Evolutionary conservation across 1,284 basidiomycete genomes (phyloP), one percentile per base, ranked within the genome.

Genomic region (Schizopora paradoxa): DNA sequence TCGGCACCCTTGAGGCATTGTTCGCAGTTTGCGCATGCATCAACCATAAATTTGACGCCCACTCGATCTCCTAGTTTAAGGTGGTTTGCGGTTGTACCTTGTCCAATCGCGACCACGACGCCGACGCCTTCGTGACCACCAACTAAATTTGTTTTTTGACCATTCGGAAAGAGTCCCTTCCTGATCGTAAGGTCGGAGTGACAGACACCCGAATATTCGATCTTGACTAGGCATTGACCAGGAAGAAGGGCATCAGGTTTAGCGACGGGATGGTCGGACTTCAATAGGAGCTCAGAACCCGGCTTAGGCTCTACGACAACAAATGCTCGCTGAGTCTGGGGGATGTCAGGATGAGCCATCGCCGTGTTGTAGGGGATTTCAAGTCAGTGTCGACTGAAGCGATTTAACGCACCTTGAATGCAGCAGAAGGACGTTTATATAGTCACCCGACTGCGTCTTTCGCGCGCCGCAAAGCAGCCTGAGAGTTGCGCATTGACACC

Each of bases 41-140:
- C 64, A 38, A 69, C 72, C 47, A 74, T 61, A 68, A 69, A 66
- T 52, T 77, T 77, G 65, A 77, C 67, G 10, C 75, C 74, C 43
- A 77, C 74, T 13, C 64, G 57, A 47, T 72, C 67, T 29, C 73
- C 71, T 22, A 72, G 49, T 26, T 60, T 52, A 23, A 60, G 58
- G 38, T 60, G 57, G 18, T 66, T 66, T 44, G 65, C 50, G 35
- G 60, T 58, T 18, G 66, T 66, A 49, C 65, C 59, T 14, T 69
- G 64, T 28, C 65, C 73, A 50, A 76, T 67, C 14, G 69, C 73
- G 25, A 75, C 72, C 35, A 76, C 65, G 47, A 62, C 36, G 25
- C 62, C 62, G 4, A 61, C 54, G 28, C 65, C 69, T 56, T 71
- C 69, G 55, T 73, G 70, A 1, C 75, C 75, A 31, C 73, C 74